Evolutionary conservation across 768 basidiomycete species (phyloP), one percentile per base, ranked within the genome.

Genomic region (Lentinula guzmanii): DNA sequence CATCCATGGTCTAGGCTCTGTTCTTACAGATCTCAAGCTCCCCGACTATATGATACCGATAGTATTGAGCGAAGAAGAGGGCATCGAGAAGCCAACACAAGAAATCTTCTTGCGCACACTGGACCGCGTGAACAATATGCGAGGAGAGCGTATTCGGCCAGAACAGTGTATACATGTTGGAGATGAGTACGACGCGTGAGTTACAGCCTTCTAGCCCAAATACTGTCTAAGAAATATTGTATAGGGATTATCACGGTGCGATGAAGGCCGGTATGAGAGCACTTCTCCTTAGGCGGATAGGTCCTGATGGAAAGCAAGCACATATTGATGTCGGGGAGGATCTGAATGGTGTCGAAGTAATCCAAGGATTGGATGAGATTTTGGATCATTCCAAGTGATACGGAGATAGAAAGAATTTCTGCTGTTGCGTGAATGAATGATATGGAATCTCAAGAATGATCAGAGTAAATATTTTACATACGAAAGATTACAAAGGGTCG

Each of bases 161-260:
- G 66, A 69, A 31, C 76, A 88, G 66, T 81, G 79, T 39, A 67
- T 92, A 18, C 91, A 93, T 64, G 80, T 93, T 43, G 91, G 91
- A 0, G 91, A 93, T 68, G 90, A 92, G 64, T 69, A 90, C 34
- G 69, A 77, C 53, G 79, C 81, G 91, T 90, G 65, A 64, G 81
- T 64, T 46, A n/a, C 16, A 34, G 50, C 4, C 24, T 56, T 28
- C 24, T 54, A 11, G 7, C 33, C 9, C 34, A 5, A 34, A 21
- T 16, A 24, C 18, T 52, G 8, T 18, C 31, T 33, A 50, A 45
- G 13, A 24, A 62, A 46, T 65, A 39, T 48, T 24, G 21, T 39
- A 8, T 65, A 91, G 90, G 54, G 90, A 91, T 65, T 91, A 87
- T 68, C 42, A 76, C 10, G 90, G 89, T 5, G 87, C 90, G 0